Evolutionary conservation across 2,329 filamentous ascomycete genomes (phyloP), one percentile per base, ranked within the genome.

Genomic region (Pyrenophora graminea): DNA sequence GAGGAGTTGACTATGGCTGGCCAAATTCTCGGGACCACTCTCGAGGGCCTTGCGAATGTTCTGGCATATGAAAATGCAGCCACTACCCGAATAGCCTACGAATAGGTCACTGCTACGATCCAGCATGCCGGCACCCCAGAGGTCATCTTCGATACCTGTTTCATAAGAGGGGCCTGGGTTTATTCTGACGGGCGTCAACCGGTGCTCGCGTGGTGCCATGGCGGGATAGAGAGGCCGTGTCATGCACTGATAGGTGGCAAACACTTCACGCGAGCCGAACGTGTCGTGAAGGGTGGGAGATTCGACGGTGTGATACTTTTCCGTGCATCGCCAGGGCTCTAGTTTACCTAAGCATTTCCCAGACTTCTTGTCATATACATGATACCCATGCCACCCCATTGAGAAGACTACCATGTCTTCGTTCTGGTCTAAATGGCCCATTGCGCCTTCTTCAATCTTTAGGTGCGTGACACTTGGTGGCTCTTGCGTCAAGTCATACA

Each of bases 61-160:
- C 10, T 27, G 23, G 21, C 49, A 52, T 2, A 52, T 21, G 4
- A 52, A 52, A 10, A 52, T 25, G 13, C 45, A 33, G 12, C 49
- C 49, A 8, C 39, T n/a, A 17, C 49, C 39, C 3, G 49, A 52
- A 21, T 48, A 39, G 12, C 49, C 49, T 4, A 52, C 39, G 17
- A 52, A 52, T 12, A 52, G 44, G 23, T 52, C 40, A 25, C 49
- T 52, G 3, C 38, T 27, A 3, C 49, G 44, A n/a, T 52, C 49
- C 17, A 52, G 34, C 49, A 52, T 52, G 10, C 49, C 49, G 21
- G 49, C 49, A 13, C 49, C 49, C 49, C 49, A 52, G 19, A 48
- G 44, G n/a, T 52, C 49, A 17, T 48, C 45, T 7, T 32, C 21
- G 21, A 39, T 40, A 3, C 30, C 27, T 17, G 36, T 13, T n/a